Evolutionary conservation across 768 basidiomycete genomes (phyloP).

Genomic region (Collybia sordida): DNA sequence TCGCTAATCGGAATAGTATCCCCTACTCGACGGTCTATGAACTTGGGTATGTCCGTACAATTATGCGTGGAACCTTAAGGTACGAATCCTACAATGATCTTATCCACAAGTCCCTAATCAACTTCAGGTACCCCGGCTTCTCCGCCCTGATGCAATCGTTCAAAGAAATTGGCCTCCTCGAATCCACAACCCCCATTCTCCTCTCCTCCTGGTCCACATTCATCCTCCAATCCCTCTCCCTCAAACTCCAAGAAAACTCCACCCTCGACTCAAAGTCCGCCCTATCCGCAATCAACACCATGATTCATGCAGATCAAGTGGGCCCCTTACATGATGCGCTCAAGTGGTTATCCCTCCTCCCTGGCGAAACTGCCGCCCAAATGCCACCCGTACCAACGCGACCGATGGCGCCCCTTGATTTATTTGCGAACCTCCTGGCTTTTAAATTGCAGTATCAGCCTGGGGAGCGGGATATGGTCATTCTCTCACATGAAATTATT

Average conservation of each 20-base stretch:
- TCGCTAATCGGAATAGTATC: constrained; percentile 84
- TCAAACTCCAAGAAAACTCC: constrained; percentile 17
- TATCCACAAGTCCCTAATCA: neutral
- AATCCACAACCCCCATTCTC: constrained; percentile 32
- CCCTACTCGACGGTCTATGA: constrained; percentile 68
- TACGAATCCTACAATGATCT: constrained; percentile 21
- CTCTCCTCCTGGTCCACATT: constrained; percentile 40
- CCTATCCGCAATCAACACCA: constrained; percentile 15
- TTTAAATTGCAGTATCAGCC: constrained; percentile 68
- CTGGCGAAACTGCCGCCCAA: constrained; percentile 8
- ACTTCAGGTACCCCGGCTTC: constrained; percentile 80
- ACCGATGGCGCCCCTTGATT: constrained; percentile 59
- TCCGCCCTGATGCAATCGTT: constrained; percentile 72
- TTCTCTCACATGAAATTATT: constrained; percentile 83
- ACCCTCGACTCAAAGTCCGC: constrained; percentile 9
- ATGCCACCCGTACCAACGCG: constrained; percentile 45
- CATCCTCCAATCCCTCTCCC: constrained; percentile 23
- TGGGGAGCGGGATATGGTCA: constrained; percentile 81
- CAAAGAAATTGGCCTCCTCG: constrained; percentile 67
- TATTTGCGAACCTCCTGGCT: constrained; percentile 71
- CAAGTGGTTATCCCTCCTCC: constrained; percentile 44
- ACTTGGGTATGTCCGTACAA: constrained; percentile 49
- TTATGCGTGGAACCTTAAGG: constrained; percentile 87
- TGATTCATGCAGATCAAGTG: constrained; percentile 21
- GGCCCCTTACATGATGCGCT: constrained; percentile 38